Evolutionary conservation across 305 asterid genomes (phyloP), one percentile per base, ranked within the genome.

Genomic region (Plantago lanceolata): DNA sequence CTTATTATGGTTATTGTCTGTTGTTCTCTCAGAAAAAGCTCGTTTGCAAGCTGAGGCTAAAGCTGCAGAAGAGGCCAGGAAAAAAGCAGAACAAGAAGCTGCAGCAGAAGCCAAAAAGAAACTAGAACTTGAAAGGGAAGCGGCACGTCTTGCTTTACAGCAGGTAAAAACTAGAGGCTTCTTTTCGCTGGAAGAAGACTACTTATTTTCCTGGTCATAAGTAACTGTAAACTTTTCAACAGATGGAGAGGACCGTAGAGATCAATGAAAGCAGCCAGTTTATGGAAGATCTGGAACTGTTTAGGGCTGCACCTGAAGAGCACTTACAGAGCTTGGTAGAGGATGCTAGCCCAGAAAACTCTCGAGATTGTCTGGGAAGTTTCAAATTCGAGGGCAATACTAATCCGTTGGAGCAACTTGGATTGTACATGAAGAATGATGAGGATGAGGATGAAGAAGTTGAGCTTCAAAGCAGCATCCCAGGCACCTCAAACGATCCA

Each of bases 21-120:
- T 33, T 33, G 1, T 33, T 57, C 57, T 19, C 68, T 44, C 96
- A 93, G 97, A 90, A 76, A 93, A 79, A 78, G 99, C 97, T 72
- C 79, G 96, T 78, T 70, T 90, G 79, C 94, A 82, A 72, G 97
- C 94, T 63, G 97, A 89, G 78, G 97, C 97, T 12, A 85, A 74
- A 83, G 97, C 97, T 72, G 99, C 99, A 53, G 99, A 90, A 81
- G 96, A 84, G 68, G 96, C 97, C 61, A 82, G 81, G 70, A 85
- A 72, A 72, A 84, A 61, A 65, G 96, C 90, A 40, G 97, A 87
- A 79, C 92, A 78, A 44, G 97, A 81, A 74, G 99, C 95, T 35
- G 97, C 86, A 40, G 88, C 86, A 48, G 95, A 89, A 76, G 85
- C 69, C 9, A 90, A 78, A 73, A 82, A 79, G 82, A 79, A 76